Percentiles rank a stretch among this genome's conserved stretches.
phyloP scores from a whole-genome alignment of 768 basidiomycete genomes.

The Boletus vinaceobasis region DNA sequence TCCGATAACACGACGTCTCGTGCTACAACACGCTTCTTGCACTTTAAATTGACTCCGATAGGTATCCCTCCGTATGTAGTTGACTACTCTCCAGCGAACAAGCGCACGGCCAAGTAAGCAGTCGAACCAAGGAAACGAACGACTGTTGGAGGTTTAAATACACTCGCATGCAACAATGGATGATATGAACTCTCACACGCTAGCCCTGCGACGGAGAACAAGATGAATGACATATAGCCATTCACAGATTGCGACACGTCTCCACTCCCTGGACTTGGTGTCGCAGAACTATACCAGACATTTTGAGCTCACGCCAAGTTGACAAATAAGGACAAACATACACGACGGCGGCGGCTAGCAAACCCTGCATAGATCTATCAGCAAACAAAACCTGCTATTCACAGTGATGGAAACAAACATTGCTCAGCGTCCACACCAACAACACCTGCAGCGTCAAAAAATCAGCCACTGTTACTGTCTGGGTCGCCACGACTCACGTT shows the following conservation, averaged over 20 bases:
- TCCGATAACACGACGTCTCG: neutral
- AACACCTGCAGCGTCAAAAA: constrained; percentile 49
- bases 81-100: constrained; percentile 81
- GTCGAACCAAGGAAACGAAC: constrained; percentile 83
- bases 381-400: constrained; percentile 1
- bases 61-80: neutral
- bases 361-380: constrained; percentile 39
- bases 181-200: constrained; percentile 58
- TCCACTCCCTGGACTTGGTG: constrained; percentile 46
- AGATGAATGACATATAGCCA: constrained; percentile 85
- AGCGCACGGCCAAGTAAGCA: constrained; percentile 75
- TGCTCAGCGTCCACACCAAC: constrained; percentile 85
- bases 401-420: constrained; percentile 47
- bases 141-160: constrained; percentile 43
- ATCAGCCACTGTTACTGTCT: constrained; percentile 11
- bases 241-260: constrained; percentile 57
- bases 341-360: constrained; percentile 75
- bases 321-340: constrained; percentile 37
- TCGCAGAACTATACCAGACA: constrained; percentile 28
- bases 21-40: neutral
- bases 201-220: constrained; percentile 85
- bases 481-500: constrained; percentile 46
- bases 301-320: neutral
- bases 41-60: neutral
- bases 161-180: neutral